Base-by-base conservation (phyloP, 176 grass and related monocot species). In the Musa schizocarpa region DNA sequence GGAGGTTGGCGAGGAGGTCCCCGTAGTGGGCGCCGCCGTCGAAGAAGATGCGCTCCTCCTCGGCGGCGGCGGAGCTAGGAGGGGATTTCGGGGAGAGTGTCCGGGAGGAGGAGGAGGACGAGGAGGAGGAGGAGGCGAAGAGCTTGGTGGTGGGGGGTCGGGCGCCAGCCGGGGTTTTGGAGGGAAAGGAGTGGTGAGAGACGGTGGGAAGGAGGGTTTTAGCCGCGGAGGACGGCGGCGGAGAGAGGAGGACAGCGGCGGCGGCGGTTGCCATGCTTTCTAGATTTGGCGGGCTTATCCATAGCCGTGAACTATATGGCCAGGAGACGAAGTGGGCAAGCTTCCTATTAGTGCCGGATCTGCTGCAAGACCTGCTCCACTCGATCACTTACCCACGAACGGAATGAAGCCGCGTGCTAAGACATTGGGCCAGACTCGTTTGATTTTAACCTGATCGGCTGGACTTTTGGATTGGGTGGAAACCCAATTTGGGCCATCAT, bases 1-100 rank as follows among this genome's bases (percentile, higher is more conserved):
- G 49, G 21, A 94, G 88, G 88, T 99, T 99, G 51, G 88, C 84
- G 19, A 82, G 56, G 1, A 98, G 88, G 80, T 98, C 95, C 0
- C 90, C 95, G 50, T 86, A 89, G 84, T 98, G 95, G 2, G 95
- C 88, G 13, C 95, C 95, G 43, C 95, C 90, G 75, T 99, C 88
- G 78, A 99, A 94, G 87, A 84, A 99, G 27, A 99, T 80, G n/a
- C 72, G 77, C 79, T 99, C 95, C 27, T 80, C 56, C 63, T 79
- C 59, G 21, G 59, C 49, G 1, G 9, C 19, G 53, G 53, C 22
- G 11, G 65, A 43, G 53, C 27, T 21, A n/a, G 27, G 14, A 66
- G 75, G 75, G 9, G 53, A 74, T 77, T 65, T 64, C 11, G 75
- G 75, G 59, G 49, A 77, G 49, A 77, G 8, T 5, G 75, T 77